Percentiles rank a stretch among this genome's conserved stretches.
phyloP scores from a whole-genome alignment of 2,329 filamentous ascomycete species.

The Cordyceps cicadae region DNA sequence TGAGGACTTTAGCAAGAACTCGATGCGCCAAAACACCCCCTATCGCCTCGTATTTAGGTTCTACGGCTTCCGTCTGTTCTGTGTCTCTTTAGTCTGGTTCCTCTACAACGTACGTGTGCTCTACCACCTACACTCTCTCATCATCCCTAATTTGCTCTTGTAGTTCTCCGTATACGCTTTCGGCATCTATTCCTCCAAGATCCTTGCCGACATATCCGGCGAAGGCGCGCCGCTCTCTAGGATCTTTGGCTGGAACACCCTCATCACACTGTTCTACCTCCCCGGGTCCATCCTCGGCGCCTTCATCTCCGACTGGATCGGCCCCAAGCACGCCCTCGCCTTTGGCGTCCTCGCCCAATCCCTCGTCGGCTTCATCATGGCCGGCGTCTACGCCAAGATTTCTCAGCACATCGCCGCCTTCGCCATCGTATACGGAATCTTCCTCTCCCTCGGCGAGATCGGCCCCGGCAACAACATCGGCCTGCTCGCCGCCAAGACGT shows the following conservation, averaged over 20 bases:
- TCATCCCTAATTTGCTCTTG: not conserved
- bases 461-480: slow-evolving; percentile 91
- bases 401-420: slow-evolving; percentile 39
- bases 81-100: slow-evolving; percentile 72
- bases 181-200: slow-evolving; percentile 72
- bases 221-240: slow-evolving; percentile 57
- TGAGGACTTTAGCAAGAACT: slow-evolving; percentile 64
- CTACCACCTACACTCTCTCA: not conserved
- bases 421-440: slow-evolving; percentile 31
- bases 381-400: slow-evolving; percentile 64
- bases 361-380: slow-evolving; percentile 81
- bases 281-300: slow-evolving; percentile 74
- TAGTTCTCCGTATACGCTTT: slow-evolving; percentile 77
- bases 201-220: slow-evolving; percentile 58
- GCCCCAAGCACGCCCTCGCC: slow-evolving; percentile 66
- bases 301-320: slow-evolving; percentile 68
- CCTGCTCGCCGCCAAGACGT: slow-evolving; percentile 77
- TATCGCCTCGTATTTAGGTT: slow-evolving; percentile 51
- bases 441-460: slow-evolving; percentile 38
- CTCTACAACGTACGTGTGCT: slow-evolving; percentile 57
- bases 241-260: slow-evolving; percentile 77
- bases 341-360: slow-evolving; percentile 65
- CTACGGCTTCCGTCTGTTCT: slow-evolving; percentile 64
- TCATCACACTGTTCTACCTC: slow-evolving; percentile 84
- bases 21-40: slow-evolving; percentile 54